A percentile compares a stretch with the other conserved stretches of the same genome.
These are phyloP conservation scores for Ramalina intermedia DNA, from an alignment of 495 filamentous ascomycete genomes.

Conservation along the genomic window DNA sequence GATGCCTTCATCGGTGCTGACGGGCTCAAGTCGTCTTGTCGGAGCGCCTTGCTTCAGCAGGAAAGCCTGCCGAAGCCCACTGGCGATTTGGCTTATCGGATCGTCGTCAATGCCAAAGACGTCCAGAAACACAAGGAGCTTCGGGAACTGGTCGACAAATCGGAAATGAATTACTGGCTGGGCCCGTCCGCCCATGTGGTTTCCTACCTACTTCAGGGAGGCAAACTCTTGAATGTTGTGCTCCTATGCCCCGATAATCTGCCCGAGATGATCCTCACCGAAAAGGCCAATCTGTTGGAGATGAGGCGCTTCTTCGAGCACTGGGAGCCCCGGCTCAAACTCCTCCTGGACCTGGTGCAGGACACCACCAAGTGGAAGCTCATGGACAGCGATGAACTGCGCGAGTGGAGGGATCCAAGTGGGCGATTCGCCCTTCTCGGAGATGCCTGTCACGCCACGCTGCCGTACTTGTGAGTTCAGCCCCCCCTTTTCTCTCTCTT, in stretches of 20 bases:
- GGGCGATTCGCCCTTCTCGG: slow-evolving; percentile 47
- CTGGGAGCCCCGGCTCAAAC: slow-evolving; percentile 37
- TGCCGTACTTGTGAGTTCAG: slow-evolving; percentile 34
- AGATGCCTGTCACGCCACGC: slow-evolving; percentile 55
- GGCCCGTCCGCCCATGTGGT: slow-evolving; percentile 41
- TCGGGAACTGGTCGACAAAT: slow-evolving; percentile 15
- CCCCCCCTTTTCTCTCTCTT: no score
- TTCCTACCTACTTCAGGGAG: slow-evolving; percentile 39
- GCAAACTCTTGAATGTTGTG: slow-evolving; percentile 43
- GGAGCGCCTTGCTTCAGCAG: slow-evolving; percentile 28
- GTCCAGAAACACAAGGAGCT: slow-evolving; percentile 33
- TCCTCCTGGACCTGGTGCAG: slow-evolving; percentile 35
- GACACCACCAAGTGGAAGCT: slow-evolving; percentile 41
- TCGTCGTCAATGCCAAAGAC: slow-evolving; percentile 35
- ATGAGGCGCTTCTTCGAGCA: slow-evolving; percentile 46
- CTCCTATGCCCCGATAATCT: slow-evolving; percentile 56
- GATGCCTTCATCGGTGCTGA: slow-evolving; percentile 42
- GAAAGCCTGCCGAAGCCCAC: slow-evolving; percentile 32
- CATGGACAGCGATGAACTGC: slow-evolving; percentile 20
- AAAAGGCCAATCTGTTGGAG: slow-evolving; percentile 46
- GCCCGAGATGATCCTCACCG: slow-evolving; percentile 37
- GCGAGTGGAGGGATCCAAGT: slow-evolving; percentile 33
- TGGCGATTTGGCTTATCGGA: slow-evolving; percentile 48
- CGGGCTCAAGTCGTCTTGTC: slow-evolving; percentile 37
- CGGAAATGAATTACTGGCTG: slow-evolving; percentile 22